Evolutionary conservation across 768 basidiomycete genomes (phyloP), one percentile per base, ranked within the genome.

Genomic region (Mrakia blollopis): DNA sequence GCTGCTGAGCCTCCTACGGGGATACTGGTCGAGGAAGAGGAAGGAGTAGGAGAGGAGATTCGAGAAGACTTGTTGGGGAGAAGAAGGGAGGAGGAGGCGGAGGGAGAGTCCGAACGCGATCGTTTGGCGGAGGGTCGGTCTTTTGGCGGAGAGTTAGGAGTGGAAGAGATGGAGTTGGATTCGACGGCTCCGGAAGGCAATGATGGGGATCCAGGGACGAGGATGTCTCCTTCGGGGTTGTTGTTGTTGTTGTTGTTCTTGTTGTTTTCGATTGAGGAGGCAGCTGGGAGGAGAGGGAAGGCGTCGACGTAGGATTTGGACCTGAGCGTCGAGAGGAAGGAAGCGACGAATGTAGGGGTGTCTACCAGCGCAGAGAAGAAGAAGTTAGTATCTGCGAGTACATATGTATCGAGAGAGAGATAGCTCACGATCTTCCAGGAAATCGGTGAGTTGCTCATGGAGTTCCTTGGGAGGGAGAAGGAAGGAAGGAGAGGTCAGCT

Each of bases 351-450:
- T 72, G 80, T 69, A 86, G 84, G 72, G 85, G 84, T 81, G 87
- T 90, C 87, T 94, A 90, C 87, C 84, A 63, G 50, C 77, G 88
- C 84, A 62, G 54, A 77, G 70, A 72, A 32, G 30, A 28, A 57
- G 32, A n/a, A 30, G 75, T 37, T 1, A 71, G 62, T 23, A 44
- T 21, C 50, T 9, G n/a, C 35, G 44, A 37, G 44, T 11, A 65
- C 41, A 28, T 81, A 76, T 80, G 74, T 52, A 41, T 50, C 2
- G 47, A 30, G 65, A 41, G 62, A 16, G 32, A 37, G 54, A 44
- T 63, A 14, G 78, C 87, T 78, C 77, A 92, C 94, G 91, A 85
- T 91, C 91, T 85, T 96, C 94, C 35, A 98, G 87, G 83, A 98
- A 98, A 83, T 97, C 95, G 73, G 91, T 91, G 73, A 98, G 86